These are phyloP conservation scores for Globisporangium paroecandrum DNA, from an alignment of 352 stramenopile genomes.

Conservation along the genomic window DNA sequence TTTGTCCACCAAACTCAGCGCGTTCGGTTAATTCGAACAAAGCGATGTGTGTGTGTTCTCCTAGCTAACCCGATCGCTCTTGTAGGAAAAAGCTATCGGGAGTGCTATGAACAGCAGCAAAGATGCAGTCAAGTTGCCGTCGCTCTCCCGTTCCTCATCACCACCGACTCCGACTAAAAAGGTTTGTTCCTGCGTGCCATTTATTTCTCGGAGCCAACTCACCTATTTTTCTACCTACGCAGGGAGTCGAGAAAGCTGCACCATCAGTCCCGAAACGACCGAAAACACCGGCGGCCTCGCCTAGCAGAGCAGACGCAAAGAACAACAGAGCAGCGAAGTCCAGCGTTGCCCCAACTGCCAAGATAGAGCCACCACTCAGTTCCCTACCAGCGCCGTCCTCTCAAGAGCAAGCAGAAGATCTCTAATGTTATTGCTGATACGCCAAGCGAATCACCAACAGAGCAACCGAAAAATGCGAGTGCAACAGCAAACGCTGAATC, in stretches of 20 bases:
- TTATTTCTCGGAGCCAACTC: background rate
- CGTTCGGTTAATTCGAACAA: background rate
- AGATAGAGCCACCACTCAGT: background rate
- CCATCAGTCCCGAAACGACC: background rate
- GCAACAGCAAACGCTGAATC: background rate
- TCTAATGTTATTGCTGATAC: background rate
- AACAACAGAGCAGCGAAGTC: slow-evolving; percentile 1
- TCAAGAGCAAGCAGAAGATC: background rate
- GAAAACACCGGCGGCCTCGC: background rate
- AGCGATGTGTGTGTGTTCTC: background rate
- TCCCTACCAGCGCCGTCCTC: background rate
- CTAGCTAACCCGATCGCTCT: background rate
- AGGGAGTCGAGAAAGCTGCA: background rate
- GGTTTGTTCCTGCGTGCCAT: slow-evolving; percentile 12
- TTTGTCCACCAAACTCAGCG: background rate
- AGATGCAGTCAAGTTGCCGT: slow-evolving; percentile 45
- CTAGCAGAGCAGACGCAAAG: slow-evolving; percentile 2
- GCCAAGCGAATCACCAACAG: background rate
- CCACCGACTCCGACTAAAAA: slow-evolving; percentile 32
- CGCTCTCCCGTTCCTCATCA: slow-evolving; percentile 17
- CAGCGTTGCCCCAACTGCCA: background rate
- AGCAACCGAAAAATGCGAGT: background rate
- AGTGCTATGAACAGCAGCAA: slow-evolving; percentile 17
- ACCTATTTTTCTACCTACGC: background rate
- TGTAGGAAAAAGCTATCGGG: slow-evolving; percentile 15